A percentile compares a stretch with the other conserved stretches of the same genome.
Conservation (phyloP, 306 rosid species). For the Dicorynia guianensis region DNA sequence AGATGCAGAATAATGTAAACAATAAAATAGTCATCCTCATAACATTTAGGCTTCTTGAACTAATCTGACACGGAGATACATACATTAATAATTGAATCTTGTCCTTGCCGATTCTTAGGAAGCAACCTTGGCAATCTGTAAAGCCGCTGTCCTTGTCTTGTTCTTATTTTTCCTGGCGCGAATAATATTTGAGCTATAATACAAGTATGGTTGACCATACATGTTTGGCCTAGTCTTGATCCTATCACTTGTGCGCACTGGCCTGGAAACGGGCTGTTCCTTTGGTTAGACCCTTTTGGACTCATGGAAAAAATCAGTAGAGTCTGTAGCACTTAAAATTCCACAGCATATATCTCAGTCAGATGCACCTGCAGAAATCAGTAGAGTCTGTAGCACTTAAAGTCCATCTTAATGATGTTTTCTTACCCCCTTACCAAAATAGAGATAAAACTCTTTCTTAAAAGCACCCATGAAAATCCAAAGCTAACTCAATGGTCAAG, state of each 20-base stretch:
- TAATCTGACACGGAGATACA: neutral
- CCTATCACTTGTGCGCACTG: constrained; percentile 82
- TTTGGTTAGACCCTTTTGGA: constrained; percentile 68
- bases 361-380: constrained; percentile 49
- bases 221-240: constrained; percentile 61
- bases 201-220: constrained; percentile 60
- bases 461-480: constrained; percentile 28
- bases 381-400: neutral
- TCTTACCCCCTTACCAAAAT: neutral
- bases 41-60: neutral
- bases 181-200: constrained; percentile 49
- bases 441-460: constrained; percentile 41
- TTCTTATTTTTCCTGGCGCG: constrained; percentile 61
- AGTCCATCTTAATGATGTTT: neutral
- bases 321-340: too few species aligned
- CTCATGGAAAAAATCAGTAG: constrained; percentile 65
- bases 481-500: too few species aligned
- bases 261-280: constrained; percentile 63
- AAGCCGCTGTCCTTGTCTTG: constrained; percentile 81
- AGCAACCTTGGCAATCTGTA: constrained; percentile 75
- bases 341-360: constrained; percentile 31
- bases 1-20: neutral
- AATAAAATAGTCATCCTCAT: neutral
- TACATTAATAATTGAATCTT: constrained; percentile 39
- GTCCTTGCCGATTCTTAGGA: constrained; percentile 45